Evolutionary conservation across 1,284 basidiomycete species (phyloP).

Genomic region (Coniferiporia sulphurascens): DNA sequence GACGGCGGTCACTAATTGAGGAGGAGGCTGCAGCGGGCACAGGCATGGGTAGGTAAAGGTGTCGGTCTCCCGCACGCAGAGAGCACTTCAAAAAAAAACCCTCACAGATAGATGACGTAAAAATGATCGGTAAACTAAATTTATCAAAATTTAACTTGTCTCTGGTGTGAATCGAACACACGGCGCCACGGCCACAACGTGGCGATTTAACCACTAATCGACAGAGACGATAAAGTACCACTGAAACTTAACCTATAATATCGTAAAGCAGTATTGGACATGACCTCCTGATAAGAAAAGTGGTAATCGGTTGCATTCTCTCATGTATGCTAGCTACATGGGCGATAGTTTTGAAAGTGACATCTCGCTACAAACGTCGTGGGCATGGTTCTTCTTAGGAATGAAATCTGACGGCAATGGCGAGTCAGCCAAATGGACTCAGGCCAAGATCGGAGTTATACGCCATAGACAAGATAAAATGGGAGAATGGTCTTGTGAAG

Average conservation of each 20-base stretch:
- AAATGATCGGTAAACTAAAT: background rate
- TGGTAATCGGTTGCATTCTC: no score
- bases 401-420: no score
- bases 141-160: conserved; percentile 4
- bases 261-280: background rate
- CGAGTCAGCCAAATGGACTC: no score
- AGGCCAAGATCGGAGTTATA: no score
- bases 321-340: no score
- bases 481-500: no score
- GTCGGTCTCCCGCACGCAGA: no score
- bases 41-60: background rate
- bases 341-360: no score
- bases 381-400: no score
- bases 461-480: no score
- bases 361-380: no score
- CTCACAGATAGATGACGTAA: background rate
- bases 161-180: conserved; percentile 20
- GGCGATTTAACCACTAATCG: conserved; percentile 21
- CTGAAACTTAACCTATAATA: background rate
- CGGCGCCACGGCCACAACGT: conserved; percentile 19
- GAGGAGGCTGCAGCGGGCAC: background rate
- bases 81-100: no score
- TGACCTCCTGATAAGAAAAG: background rate
- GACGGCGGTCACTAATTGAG: conserved; percentile 32
- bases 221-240: conserved; percentile 4